Base-by-base conservation (phyloP, 257 asterid genomes). In the Striga asiatica region DNA sequence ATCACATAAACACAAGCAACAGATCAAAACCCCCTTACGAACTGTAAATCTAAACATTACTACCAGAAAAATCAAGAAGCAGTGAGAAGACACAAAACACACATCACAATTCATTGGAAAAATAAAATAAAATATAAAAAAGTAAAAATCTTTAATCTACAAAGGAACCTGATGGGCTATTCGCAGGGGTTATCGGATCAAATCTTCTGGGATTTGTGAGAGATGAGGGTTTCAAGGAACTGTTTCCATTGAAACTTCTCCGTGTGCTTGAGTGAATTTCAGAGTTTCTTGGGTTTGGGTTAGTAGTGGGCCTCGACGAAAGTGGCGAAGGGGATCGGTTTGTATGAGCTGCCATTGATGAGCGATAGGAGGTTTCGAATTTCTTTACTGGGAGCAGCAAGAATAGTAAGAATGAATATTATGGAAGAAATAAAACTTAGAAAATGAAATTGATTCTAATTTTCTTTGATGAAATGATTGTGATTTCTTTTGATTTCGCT, bases 141-240 rank as follows among this genome's bases (percentile, higher is more conserved):
- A 57, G 2, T 16, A n/a, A n/a, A n/a, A 12, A 47, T 9, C 20
- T 60, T 58, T 28, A 17, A 18, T 43, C 27, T 10, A 17, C 5
- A n/a, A 35, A 31, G 49, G 3, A 34, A 85, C 97, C 95, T 62
- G 94, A 76, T 35, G 95, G 97, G 67, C 91, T 85, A 32, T 85
- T 89, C 2, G 85, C 86, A 41, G 95, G 95, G 4, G 97, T 82
- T 6, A n/a, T 43, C 4, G 94, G 88, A 38, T 69, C 79, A 12
- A 78, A 49, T 35, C 84, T 65, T 32, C 77, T 75, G 3, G 77
- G 74, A 55, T 75, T 83, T 0, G 82, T 57, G 62, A 79, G 77
- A 62, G 57, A 28, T 4, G 81, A 76, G 57, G 96, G 95, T 56
- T 71, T 68, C 5, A 80, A 76, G 57, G 96, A 94, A 54, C 70